Evolutionary conservation across 257 asterid genomes (phyloP).

Genomic region (Solanum clarkiae): DNA sequence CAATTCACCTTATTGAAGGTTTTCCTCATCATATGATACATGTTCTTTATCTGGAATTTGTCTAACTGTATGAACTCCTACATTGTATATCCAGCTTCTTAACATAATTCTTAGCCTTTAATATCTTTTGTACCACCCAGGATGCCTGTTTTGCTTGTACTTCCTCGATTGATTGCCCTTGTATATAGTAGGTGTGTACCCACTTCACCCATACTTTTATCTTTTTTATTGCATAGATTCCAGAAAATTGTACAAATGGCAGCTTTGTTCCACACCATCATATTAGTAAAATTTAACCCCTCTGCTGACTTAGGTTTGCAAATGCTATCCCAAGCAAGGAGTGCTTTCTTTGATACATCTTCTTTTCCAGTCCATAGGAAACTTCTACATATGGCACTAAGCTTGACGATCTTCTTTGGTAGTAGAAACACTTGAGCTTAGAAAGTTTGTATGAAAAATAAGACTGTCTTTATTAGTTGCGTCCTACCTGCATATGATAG

Average conservation of each 20-base stretch:
- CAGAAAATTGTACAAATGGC: not conserved
- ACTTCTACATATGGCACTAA: not conserved
- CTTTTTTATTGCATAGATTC: no score
- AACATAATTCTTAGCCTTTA: not conserved
- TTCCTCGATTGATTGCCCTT: no score
- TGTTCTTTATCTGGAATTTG: not conserved
- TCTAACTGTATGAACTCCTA: not conserved
- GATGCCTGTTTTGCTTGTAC: not conserved
- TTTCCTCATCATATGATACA: not conserved
- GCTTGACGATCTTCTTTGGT: not conserved
- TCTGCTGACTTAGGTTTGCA: no score
- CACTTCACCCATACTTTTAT: not conserved
- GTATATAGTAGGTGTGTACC: not conserved
- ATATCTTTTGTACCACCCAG: no score
- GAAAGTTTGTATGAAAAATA: not conserved
- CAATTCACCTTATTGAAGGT: no score
- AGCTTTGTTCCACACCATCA: not conserved
- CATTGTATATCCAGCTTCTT: not conserved
- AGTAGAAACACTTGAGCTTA: not conserved
- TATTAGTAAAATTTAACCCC: not conserved
- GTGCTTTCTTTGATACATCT: no score
- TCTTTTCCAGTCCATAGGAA: not conserved
- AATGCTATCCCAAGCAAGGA: no score
- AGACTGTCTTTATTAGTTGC: not conserved
- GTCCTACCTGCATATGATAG: not conserved